A percentile compares a stretch with the other conserved stretches of the same genome.
phyloP scores from a whole-genome alignment of 2,329 filamentous ascomycete species.

The Biscogniauxia marginata region DNA sequence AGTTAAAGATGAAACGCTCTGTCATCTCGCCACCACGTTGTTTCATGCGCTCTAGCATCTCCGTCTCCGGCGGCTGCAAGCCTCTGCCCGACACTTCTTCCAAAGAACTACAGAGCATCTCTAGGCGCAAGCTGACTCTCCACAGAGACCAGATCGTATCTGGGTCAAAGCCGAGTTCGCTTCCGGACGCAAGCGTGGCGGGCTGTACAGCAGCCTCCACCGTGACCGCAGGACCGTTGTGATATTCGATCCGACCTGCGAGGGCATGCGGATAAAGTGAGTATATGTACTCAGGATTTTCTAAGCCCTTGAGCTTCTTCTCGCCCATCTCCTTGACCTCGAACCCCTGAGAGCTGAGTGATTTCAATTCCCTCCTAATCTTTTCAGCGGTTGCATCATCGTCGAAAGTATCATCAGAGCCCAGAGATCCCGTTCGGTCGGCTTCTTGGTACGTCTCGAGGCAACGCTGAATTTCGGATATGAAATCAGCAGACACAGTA shows the following conservation, averaged over 20 bases:
- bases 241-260: constrained; percentile 73
- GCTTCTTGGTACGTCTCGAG: constrained; percentile 85
- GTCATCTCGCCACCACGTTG: constrained; percentile 77
- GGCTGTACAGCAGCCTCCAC: constrained; percentile 51
- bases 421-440: constrained; percentile 67
- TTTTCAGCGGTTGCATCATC: constrained; percentile 72
- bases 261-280: constrained; percentile 91
- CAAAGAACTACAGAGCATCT: constrained; percentile 90
- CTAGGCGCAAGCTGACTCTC: constrained; percentile 82
- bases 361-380: constrained; percentile 84
- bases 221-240: constrained; percentile 45
- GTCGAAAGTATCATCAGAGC: constrained; percentile 71
- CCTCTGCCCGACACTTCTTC: constrained; percentile 64
- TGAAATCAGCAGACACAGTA: constrained; percentile 94
- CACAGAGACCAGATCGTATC: constrained; percentile 87
- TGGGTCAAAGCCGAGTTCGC: constrained; percentile 73
- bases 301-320: constrained; percentile 90
- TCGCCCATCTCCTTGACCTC: constrained; percentile 96
- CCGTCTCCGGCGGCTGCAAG: constrained; percentile 78
- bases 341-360: constrained; percentile 87
- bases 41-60: constrained; percentile 69
- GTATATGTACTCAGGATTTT: constrained; percentile 95
- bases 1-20: constrained; percentile 82
- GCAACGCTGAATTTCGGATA: constrained; percentile 89
- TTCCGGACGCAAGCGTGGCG: constrained; percentile 61